Evolutionary conservation across 2,329 filamentous ascomycete species (phyloP).

Genomic region (Ceratocystis eucalypticola): DNA sequence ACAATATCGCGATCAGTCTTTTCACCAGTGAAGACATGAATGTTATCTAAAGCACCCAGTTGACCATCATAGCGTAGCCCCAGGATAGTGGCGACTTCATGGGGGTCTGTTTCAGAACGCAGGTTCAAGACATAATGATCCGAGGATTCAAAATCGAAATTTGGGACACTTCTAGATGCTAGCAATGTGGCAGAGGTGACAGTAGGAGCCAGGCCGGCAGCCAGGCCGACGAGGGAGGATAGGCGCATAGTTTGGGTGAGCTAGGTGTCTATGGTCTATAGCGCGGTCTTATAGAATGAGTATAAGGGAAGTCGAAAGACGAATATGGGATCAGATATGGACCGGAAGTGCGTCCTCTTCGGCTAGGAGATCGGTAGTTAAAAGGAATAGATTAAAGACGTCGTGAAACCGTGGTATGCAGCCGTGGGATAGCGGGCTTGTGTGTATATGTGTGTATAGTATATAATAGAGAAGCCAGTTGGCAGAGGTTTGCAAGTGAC

Average conservation of each 20-base stretch:
- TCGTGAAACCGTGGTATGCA: neutral
- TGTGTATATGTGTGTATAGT: neutral
- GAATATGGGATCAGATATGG: neutral
- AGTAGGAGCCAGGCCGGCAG: slow-evolving; percentile 35
- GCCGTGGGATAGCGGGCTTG: neutral
- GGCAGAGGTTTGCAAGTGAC: neutral
- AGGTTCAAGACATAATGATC: slow-evolving; percentile 94
- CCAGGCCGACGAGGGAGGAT: slow-evolving; percentile 38
- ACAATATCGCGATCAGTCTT: slow-evolving; percentile 49
- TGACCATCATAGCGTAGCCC: slow-evolving; percentile 70
- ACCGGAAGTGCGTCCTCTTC: neutral
- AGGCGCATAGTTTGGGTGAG: slow-evolving; percentile 34
- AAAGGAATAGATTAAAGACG: neutral
- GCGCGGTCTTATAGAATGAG: neutral
- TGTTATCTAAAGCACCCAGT: slow-evolving; percentile 62
- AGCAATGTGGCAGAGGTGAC: slow-evolving; percentile 35
- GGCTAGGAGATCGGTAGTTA: neutral
- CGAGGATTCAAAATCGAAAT: slow-evolving; percentile 54
- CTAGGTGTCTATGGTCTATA: neutral
- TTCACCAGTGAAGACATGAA: slow-evolving; percentile 72
- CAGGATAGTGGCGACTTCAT: slow-evolving; percentile 55
- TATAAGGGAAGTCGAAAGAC: neutral
- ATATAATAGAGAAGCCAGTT: neutral
- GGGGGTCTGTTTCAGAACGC: slow-evolving; percentile 49
- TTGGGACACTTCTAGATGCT: slow-evolving; percentile 31